These are phyloP conservation scores for Ottelia alismoides DNA, from an alignment of 106 monocot genomes.

Conservation along the genomic window DNA sequence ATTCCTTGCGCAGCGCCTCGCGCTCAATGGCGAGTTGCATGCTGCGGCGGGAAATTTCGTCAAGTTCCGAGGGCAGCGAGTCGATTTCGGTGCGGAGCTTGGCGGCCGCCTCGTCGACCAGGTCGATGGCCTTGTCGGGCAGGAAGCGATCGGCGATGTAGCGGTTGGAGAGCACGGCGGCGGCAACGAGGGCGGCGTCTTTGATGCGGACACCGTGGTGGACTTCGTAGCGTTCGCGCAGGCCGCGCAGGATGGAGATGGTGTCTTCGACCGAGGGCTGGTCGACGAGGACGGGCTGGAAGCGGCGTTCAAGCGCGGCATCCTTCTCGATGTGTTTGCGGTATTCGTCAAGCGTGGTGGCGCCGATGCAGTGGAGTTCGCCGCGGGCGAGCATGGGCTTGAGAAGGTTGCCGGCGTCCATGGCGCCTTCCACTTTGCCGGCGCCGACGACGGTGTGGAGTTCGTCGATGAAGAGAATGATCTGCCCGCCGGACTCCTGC, in stretches of 20 bases:
- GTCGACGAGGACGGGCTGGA: slow-evolving; percentile 22
- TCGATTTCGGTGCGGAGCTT: slow-evolving; percentile 66
- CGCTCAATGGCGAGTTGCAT: slow-evolving; percentile 76
- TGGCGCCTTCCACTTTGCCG: slow-evolving; percentile 28
- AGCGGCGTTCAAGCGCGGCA: slow-evolving; percentile 10
- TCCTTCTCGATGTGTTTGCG: slow-evolving; percentile 54
- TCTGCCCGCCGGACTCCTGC: slow-evolving; percentile 42
- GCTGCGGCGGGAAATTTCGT: slow-evolving; percentile 46
- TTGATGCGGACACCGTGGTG: slow-evolving; percentile 8
- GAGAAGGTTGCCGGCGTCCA: slow-evolving; percentile 51
- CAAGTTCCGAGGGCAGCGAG: slow-evolving; percentile 51
- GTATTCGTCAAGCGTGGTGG: no score
- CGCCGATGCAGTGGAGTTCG: no score
- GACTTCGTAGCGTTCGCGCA: slow-evolving; percentile 4
- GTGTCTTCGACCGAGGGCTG: slow-evolving; percentile 29
- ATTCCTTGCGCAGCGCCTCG: slow-evolving; percentile 81
- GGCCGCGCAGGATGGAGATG: slow-evolving; percentile 5
- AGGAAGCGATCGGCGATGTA: slow-evolving; percentile 33
- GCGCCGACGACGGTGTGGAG: slow-evolving; percentile 22
- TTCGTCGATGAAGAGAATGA: slow-evolving; percentile 62
- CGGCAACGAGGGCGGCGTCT: slow-evolving; percentile 2
- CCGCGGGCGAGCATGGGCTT: no score
- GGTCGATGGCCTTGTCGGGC: no score
- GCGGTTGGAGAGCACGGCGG: slow-evolving; percentile 4
- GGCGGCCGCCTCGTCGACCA: slow-evolving; percentile 81